Conservation (phyloP, 2,329 filamentous ascomycete genomes). For the Colletotrichum acutatum region DNA sequence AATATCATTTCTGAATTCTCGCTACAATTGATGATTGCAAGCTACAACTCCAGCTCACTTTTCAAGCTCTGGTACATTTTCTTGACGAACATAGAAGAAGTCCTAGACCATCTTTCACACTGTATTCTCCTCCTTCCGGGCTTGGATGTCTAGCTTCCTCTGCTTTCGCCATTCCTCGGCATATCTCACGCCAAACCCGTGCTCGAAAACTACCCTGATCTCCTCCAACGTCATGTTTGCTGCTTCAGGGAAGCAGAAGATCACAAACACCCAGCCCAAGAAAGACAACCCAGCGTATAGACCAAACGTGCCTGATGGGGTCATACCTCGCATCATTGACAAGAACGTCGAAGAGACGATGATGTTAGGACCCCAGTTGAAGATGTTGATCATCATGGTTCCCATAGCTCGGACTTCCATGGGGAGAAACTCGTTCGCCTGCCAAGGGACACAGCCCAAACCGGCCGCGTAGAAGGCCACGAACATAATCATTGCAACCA, state of each 20-base stretch:
- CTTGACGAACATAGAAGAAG: too few relatives aligned
- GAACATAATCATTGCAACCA: slow-evolving; percentile 37
- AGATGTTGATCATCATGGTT: slow-evolving; percentile 60
- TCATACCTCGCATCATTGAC: slow-evolving; percentile 59
- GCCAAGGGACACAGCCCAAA: slow-evolving; percentile 38
- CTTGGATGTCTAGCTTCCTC: slow-evolving; percentile 37
- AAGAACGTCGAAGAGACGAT: slow-evolving; percentile 62
- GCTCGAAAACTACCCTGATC: slow-evolving; percentile 60
- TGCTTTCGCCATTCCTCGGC: slow-evolving; percentile 52
- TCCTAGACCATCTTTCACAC: neutral
- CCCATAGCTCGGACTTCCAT: slow-evolving; percentile 59
- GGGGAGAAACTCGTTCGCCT: slow-evolving; percentile 39
- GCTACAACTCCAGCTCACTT: too few relatives aligned
- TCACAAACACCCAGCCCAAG: slow-evolving; percentile 57
- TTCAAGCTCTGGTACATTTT: too few relatives aligned
- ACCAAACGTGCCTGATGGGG: slow-evolving; percentile 61
- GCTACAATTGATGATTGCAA: neutral
- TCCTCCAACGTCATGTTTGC: slow-evolving; percentile 66
- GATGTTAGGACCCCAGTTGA: slow-evolving; percentile 59
- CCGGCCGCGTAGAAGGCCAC: slow-evolving; percentile 40
- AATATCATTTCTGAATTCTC: neutral
- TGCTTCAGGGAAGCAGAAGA: slow-evolving; percentile 64
- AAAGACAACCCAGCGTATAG: slow-evolving; percentile 63
- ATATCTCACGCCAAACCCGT: slow-evolving; percentile 57
- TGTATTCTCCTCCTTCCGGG: neutral